phyloP scores from a whole-genome alignment of 805 yeast genomes.

The Sporopachydermia lactativora region DNA sequence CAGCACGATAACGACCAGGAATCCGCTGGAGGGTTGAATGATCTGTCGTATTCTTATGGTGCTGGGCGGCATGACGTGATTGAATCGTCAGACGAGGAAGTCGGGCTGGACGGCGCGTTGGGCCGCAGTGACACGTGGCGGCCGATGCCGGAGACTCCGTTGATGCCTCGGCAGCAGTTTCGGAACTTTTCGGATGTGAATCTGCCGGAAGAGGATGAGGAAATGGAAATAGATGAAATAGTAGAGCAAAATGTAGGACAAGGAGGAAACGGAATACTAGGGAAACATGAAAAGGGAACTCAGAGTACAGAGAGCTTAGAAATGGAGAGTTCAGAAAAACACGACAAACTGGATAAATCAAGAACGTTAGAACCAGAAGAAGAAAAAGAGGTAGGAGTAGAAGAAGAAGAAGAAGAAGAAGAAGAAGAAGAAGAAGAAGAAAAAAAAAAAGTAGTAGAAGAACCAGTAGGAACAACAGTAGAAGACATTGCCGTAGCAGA shows the following conservation, averaged over 20 bases:
- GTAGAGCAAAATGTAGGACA: neutral
- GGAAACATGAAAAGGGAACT: neutral
- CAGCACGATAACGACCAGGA: neutral
- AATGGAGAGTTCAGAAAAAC: too few species aligned
- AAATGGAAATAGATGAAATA: neutral
- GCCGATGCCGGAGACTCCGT: constrained; percentile 1
- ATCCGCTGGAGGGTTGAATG: neutral
- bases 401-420: neutral
- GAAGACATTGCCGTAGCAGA: neutral
- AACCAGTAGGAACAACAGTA: neutral
- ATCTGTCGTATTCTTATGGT: neutral
- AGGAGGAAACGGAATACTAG: neutral
- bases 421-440: neutral
- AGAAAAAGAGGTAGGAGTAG: neutral
- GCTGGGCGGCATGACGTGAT: neutral
- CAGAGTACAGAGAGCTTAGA: neutral
- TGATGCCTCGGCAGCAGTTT: neutral
- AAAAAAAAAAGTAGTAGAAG: neutral
- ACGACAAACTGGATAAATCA: too few species aligned
- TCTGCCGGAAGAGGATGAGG: neutral
- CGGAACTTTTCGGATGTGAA: neutral
- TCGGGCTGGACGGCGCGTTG: neutral
- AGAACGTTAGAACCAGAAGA: too few species aligned
- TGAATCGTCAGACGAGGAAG: neutral
- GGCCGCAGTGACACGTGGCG: constrained; percentile 1